Evolutionary conservation across 192 early-diverging fungal genomes (phyloP), one percentile per base, ranked within the genome.

Genomic region (Backusella parvicylindrica): DNA sequence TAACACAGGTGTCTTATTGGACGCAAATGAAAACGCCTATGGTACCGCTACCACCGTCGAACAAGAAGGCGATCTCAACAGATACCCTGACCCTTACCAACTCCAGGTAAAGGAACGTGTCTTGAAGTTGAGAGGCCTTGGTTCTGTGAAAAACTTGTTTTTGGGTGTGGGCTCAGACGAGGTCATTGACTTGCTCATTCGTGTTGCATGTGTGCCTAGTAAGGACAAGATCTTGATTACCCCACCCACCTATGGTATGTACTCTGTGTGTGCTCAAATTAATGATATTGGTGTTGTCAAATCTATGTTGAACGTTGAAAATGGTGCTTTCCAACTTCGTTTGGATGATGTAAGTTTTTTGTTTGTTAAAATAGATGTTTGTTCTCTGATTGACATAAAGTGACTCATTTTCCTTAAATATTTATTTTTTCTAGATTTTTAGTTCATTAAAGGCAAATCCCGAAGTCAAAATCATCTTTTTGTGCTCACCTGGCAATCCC

Each of bases 181-280:
- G 82, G 88, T 93, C 65, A 96, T 99, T 71, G 98, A 99, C 78
- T 77, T 97, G 70, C 72, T 95, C 30, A 90, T 98, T 64, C 86
- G 97, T 49, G 91, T 98, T 56, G 93, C 93, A 26, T 97, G 97
- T 83, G 82, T 87, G 26, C 98, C 98, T 4, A 96, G 90, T 38
- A 90, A 86, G 70, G 98, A 99, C 77, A 91, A 95, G 81, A 90
- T 99, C 66, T 83, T 99, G 31, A 92, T 99, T 73, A 95, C 93
- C 5, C 97, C 97, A 74, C 98, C 98, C 3, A 98, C 97, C 30
- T 99, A 99, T 81, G 98, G 98, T 65, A 99, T 99, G 98, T 99
- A 99, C 86, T 86, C 88, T 23, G 95, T 97, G 18, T 91, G 87
- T 50, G 96, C 97, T 33, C 90, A 94, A 74, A 91, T 97, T 79